Percentiles rank a stretch among this genome's conserved stretches.
These are phyloP conservation scores for Pleurotus djamor DNA, from an alignment of 768 basidiomycete genomes.

Conservation along the genomic window DNA sequence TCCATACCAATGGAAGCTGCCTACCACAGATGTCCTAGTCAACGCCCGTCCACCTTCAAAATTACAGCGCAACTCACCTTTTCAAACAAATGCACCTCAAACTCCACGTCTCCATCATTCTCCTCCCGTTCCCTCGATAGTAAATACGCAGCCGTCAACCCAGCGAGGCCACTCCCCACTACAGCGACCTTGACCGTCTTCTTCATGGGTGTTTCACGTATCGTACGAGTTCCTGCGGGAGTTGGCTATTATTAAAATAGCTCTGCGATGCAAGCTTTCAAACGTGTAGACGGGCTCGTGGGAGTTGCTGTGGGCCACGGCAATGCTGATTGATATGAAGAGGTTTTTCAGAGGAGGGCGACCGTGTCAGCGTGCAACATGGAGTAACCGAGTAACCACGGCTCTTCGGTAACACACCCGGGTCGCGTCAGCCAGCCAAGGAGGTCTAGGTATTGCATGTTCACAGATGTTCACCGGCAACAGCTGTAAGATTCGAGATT, in stretches of 20 bases:
- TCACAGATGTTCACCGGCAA: no score
- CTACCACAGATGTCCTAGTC: slow-evolving; percentile 27
- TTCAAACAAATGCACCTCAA: slow-evolving; percentile 75
- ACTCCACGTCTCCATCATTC: slow-evolving; percentile 34
- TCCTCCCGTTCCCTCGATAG: slow-evolving; percentile 30
- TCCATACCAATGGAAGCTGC: slow-evolving; percentile 65
- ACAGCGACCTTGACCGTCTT: slow-evolving; percentile 62
- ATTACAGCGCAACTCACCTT: slow-evolving; percentile 43
- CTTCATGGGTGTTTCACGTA: slow-evolving; percentile 19
- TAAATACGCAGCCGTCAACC: slow-evolving; percentile 66
- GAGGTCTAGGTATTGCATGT: no score
- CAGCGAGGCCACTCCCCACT: slow-evolving; percentile 72
- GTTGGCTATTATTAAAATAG: not conserved
- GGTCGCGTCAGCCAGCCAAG: no score
- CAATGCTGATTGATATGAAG: no score
- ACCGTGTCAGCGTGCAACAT: no score
- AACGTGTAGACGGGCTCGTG: not conserved
- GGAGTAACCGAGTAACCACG: no score
- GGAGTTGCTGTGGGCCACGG: not conserved
- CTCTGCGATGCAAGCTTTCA: not conserved
- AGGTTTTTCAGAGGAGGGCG: no score
- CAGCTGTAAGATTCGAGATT: no score
- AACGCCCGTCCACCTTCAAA: not conserved
- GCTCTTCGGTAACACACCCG: no score
- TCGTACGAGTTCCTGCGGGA: not conserved